Evolutionary conservation across 2,329 filamentous ascomycete genomes (phyloP), one percentile per base, ranked within the genome.

Genomic region (Diplodia corticola): DNA sequence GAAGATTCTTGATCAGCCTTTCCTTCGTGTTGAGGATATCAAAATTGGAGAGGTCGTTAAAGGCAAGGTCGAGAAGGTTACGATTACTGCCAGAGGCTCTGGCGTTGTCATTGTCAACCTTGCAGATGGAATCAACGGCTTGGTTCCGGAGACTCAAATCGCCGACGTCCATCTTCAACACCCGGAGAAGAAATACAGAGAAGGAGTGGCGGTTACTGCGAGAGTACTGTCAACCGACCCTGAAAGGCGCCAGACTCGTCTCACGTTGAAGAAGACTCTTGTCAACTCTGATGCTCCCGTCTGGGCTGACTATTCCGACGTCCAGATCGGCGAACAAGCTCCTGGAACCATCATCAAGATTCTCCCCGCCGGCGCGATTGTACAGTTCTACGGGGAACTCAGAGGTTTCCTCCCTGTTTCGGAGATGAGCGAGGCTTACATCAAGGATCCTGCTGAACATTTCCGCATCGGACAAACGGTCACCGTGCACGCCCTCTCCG

Each of bases 371-470:
- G 95, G 95, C 67, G 95, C 95, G 12, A 87, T 94, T 20, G 90
- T 99, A 63, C 92, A 96, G 75, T 99, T 98, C 79, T 99, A 96
- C 73, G 92, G 92, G 20, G 80, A 84, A 9, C 83, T 99, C 22
- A 87, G 88, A 70, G 96, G 91, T 9, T 99, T 96, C 81, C 84
- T 99, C 64, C 95, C 95, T 2, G 89, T 96, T 0, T 91, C 91
- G 1, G 94, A 99, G 79, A 99, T 99, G 95, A 98, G 95, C 76
- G 95, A 99, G 76, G 93, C 93, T 12, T 97, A 90, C 74, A 97
- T 99, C 73, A 87, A 90, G 70, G 91, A 97, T 73, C 93, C 95
- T 4, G 87, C 86, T 53, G 89, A 96, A 73, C 93, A 98, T 78
- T 99, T 99, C 81, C 88, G 90, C 40, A 80, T 88, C 50, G 96